Base-by-base conservation (phyloP, 305 asterid species). In the Fraxinus angustifolia region DNA sequence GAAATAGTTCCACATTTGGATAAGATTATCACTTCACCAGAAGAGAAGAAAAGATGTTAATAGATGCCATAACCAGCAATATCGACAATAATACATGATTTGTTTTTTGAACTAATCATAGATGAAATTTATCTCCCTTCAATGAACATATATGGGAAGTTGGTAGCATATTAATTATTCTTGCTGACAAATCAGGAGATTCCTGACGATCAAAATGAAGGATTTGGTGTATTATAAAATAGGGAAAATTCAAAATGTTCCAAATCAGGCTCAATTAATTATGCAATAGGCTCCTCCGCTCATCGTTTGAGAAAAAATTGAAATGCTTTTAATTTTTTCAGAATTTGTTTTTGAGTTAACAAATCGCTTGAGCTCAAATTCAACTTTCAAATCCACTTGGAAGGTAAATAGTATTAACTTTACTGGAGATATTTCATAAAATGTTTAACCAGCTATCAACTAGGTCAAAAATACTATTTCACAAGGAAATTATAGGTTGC, bases 1-100 rank as follows among this genome's bases (percentile, higher is more conserved):
- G 93, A 86, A 89, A 89, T 1, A 16, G 33, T 31, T 70, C 42
- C 74, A 14, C 40, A 28, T 10, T 82, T 56, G 8, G 26, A 62
- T 60, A 36, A 76, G 65, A 17, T 31, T 80, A 67, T 67, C 73
- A 67, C 33, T 33, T 79, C 30, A 38, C 23, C 48, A 76, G 53
- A 16, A 8, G 23, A 56, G 23, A 56, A 73, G 45, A 38, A 80
- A 68, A 40, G 48, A 40, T 5, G 53, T 79, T 30, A 19, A 82
- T 6, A 35, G 62, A 73, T 45, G 21, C 31, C 36, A 30, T 17
- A 45, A 65, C 76, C 17, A 74, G 17, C 74, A 56, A 35, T 21
- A 38, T 72, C 73, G 62, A 48, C n/a, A 30, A 38, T 14, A 53
- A 77, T 60, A 50, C 17, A 65, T 8, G 67, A 56, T 56, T 56